Percentiles rank a stretch among this genome's conserved stretches.
Conservation (phyloP, 2,329 filamentous ascomycete species). For the Sarocladium strictum region DNA sequence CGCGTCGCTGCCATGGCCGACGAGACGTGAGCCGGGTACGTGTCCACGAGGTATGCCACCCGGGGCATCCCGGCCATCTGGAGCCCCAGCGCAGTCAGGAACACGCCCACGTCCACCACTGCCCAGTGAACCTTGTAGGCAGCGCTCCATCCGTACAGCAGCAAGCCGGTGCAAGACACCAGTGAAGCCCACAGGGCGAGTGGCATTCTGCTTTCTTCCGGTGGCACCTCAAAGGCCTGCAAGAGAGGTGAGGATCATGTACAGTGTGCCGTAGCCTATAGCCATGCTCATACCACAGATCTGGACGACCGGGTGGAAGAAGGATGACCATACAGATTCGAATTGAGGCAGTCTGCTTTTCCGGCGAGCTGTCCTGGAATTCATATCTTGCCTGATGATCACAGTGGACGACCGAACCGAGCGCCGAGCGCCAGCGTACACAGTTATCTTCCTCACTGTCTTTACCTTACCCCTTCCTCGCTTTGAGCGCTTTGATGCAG, state of each 20-base stretch:
- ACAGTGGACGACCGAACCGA: too few species aligned
- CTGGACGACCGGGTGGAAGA: conserved; percentile 56
- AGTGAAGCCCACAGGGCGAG: conserved; percentile 33
- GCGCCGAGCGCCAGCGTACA: too few species aligned
- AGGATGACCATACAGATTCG: too few species aligned
- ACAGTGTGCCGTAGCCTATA: conserved; percentile 57
- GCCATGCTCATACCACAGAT: conserved; percentile 48
- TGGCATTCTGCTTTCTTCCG: conserved; percentile 16
- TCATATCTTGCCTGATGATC: not conserved
- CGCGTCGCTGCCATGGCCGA: conserved; percentile 41
- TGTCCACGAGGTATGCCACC: conserved; percentile 36
- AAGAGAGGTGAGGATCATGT: conserved; percentile 58
- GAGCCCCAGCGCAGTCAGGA: conserved; percentile 24
- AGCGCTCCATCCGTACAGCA: conserved; percentile 39
- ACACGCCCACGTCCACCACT: conserved; percentile 29
- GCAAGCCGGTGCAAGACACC: conserved; percentile 29
- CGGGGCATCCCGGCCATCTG: conserved; percentile 26
- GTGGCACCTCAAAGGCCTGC: conserved; percentile 33
- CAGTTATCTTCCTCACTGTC: too few species aligned
- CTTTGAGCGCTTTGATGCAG: too few species aligned
- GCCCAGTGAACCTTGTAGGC: conserved; percentile 30
- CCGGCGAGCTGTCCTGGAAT: too few species aligned
- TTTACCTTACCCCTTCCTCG: too few species aligned
- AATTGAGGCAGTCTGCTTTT: too few species aligned
- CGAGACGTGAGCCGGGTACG: conserved; percentile 39